Evolutionary conservation across 352 stramenopile genomes (phyloP).

Genomic region (Globisporangium uncinulatum): DNA sequence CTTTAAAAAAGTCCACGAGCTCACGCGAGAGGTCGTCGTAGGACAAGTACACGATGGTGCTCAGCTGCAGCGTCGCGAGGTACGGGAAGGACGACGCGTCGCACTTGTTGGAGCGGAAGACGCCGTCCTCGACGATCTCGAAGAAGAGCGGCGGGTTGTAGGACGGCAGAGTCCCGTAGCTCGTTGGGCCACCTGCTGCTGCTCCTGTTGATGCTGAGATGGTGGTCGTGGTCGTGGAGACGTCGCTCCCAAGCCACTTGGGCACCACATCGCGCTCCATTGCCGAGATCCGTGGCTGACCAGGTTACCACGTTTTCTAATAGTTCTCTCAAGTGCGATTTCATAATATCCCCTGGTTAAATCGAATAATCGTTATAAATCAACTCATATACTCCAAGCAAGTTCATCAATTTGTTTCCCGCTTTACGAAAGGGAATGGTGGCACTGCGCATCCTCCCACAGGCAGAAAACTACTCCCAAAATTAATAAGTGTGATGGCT

Average conservation of each 20-base stretch:
- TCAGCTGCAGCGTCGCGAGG: constrained; percentile 70
- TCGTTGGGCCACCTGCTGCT: constrained; percentile 15
- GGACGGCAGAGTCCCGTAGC: constrained; percentile 58
- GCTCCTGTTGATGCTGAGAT: constrained; percentile 9
- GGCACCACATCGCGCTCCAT: background rate
- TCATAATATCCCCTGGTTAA: no score
- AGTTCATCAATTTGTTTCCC: no score
- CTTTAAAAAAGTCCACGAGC: constrained; percentile 74
- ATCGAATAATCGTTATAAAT: no score
- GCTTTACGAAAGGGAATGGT: no score
- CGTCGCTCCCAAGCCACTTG: background rate
- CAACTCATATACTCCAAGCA: no score
- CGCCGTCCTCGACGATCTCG: constrained; percentile 82
- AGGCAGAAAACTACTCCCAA: no score
- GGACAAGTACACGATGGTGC: constrained; percentile 83
- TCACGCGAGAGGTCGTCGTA: constrained; percentile 79
- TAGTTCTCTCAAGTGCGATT: background rate
- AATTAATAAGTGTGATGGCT: background rate
- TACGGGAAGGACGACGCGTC: constrained; percentile 82
- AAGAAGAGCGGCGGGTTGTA: constrained; percentile 85
- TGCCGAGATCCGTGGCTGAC: constrained; percentile 1
- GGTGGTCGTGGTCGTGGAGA: background rate
- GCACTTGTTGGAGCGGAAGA: constrained; percentile 86
- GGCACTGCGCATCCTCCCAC: no score
- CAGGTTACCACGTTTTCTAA: background rate